A percentile compares a stretch with the other conserved stretches of the same genome.
phyloP scores from a whole-genome alignment of 805 yeast genomes.

The Metschnikowia anglica region DNA sequence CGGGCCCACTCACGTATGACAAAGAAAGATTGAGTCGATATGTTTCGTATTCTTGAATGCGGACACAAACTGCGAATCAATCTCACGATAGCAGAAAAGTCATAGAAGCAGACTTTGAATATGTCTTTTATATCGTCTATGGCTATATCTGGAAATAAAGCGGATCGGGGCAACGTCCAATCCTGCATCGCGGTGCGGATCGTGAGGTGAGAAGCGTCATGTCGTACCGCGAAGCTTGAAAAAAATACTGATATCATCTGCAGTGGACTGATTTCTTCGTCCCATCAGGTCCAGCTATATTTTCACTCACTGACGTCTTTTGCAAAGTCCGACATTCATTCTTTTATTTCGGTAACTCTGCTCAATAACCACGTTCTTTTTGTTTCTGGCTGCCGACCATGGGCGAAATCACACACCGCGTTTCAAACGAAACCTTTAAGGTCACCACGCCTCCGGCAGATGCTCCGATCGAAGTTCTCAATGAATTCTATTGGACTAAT shows the following conservation, averaged over 20 bases:
- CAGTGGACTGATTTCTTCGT: constrained; percentile 8
- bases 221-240: constrained; percentile 7
- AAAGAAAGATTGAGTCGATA: too few relatives aligned
- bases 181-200: constrained; percentile 4
- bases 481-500: constrained; percentile 82
- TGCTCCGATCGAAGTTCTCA: constrained; percentile 40
- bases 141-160: neutral
- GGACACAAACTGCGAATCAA: too few relatives aligned
- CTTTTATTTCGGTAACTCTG: neutral
- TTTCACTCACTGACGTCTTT: neutral
- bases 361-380: neutral
- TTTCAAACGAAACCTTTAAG: constrained; percentile 18
- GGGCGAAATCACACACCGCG: constrained; percentile 22
- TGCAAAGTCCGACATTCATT: neutral
- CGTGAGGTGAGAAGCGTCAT: neutral
- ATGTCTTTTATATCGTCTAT: too few relatives aligned
- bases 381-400: constrained; percentile 3
- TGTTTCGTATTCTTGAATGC: too few relatives aligned
- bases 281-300: neutral
- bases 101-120: too few relatives aligned
- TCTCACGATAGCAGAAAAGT: too few relatives aligned
- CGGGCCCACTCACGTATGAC: too few relatives aligned
- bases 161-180: neutral
- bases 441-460: constrained; percentile 42
- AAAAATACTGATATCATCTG: constrained; percentile 1